Conservation (phyloP, 495 filamentous ascomycete species). For the Aspergillus bertholletiae region DNA sequence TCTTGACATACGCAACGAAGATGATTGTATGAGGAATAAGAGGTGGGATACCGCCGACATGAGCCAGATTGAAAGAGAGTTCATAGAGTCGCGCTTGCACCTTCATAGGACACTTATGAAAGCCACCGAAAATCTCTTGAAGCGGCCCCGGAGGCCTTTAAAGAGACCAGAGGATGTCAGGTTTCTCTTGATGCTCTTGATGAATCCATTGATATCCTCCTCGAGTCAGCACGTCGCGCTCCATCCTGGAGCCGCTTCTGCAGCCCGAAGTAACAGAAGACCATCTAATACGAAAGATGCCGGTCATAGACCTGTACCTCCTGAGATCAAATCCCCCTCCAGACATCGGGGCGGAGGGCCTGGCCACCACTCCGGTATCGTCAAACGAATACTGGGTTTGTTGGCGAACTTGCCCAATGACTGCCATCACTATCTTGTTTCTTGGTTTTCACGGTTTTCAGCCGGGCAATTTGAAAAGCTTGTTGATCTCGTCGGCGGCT, state of each 20-base stretch:
- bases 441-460: slow-evolving; percentile 76
- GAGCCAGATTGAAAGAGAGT: slow-evolving; percentile 53
- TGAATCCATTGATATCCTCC: slow-evolving; percentile 72
- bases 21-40: slow-evolving; percentile 20
- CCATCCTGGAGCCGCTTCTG: slow-evolving; percentile 3
- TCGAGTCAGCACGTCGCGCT: slow-evolving; percentile 21
- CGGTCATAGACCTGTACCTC: slow-evolving; percentile 12
- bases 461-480: slow-evolving; percentile 63
- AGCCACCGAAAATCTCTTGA: slow-evolving; percentile 79
- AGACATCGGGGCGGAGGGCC: slow-evolving; percentile 30
- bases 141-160: slow-evolving; percentile 72
- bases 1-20: slow-evolving; percentile 21
- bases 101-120: slow-evolving; percentile 70
- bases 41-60: slow-evolving; percentile 31
- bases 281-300: slow-evolving; percentile 26
- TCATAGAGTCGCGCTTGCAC: slow-evolving; percentile 66
- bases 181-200: slow-evolving; percentile 78
- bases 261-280: slow-evolving; percentile 21
- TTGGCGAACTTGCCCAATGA: slow-evolving; percentile 71
- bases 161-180: slow-evolving; percentile 67
- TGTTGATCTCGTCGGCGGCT: slow-evolving; percentile 74
- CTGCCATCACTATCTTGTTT: slow-evolving; percentile 80
- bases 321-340: slow-evolving; percentile 17
- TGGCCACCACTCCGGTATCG: slow-evolving; percentile 71
- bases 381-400: slow-evolving; percentile 82